phyloP scores from a whole-genome alignment of 208 protist species.

The Paratrypanosoma confusum region DNA sequence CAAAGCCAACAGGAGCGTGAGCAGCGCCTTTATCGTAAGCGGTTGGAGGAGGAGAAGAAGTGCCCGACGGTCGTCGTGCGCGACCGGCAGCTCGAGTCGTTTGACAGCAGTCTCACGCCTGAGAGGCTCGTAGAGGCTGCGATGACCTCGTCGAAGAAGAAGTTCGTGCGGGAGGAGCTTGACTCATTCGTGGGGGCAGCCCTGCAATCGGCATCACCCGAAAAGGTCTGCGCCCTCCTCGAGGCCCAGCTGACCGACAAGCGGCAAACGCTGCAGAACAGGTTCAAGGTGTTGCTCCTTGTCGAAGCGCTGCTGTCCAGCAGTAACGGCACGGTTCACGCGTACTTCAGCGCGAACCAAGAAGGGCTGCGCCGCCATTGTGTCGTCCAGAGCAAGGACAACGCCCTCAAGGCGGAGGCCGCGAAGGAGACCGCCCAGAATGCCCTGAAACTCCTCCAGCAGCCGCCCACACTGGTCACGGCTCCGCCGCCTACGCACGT shows the following conservation, averaged over 20 bases:
- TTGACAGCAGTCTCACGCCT: constrained; percentile 8
- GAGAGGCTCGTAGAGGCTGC: constrained; percentile 9
- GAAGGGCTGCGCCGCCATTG: constrained; percentile 7
- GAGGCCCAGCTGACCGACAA: constrained; percentile 6
- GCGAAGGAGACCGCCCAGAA: constrained; percentile 1
- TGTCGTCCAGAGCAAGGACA: constrained; percentile 2
- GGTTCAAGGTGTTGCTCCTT: constrained; percentile 12
- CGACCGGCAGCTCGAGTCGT: constrained; percentile 3
- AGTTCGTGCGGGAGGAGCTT: constrained; percentile 9
- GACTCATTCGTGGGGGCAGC: constrained; percentile 13
- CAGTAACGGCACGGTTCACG: constrained; percentile 1
- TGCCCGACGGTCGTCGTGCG: not conserved
- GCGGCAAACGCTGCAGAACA: constrained; percentile 7
- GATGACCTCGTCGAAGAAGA: constrained; percentile 10
- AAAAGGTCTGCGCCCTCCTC: constrained; percentile 13
- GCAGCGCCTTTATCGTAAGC: constrained; percentile 5
- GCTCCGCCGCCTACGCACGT: no score
- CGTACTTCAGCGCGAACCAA: constrained; percentile 7
- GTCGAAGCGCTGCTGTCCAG: constrained; percentile 7
- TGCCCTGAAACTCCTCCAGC: constrained; percentile 6
- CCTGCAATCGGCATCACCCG: not conserved
- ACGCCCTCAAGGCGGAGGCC: constrained; percentile 15
- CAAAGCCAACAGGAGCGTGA: constrained; percentile 12
- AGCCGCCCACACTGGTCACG: not conserved
- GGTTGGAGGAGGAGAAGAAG: constrained; percentile 10